These are phyloP conservation scores for Aspergillus kassunensis DNA, from an alignment of 495 filamentous ascomycete species.

Conservation along the genomic window DNA sequence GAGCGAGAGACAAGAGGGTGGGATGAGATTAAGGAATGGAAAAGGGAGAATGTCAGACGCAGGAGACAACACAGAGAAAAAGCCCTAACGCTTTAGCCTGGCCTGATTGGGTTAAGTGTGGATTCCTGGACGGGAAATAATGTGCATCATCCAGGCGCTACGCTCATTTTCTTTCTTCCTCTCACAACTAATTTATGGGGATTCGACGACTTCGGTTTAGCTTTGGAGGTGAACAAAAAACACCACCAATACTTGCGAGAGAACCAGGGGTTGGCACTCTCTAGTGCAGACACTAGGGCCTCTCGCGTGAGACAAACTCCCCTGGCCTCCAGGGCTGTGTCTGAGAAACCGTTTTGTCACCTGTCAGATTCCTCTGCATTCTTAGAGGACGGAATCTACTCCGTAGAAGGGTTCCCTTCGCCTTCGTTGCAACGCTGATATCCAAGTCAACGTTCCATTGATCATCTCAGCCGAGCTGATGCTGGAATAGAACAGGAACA, in stretches of 20 bases:
- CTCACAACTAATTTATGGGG: background rate
- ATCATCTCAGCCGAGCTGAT: too few species aligned
- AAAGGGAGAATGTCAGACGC: conserved; percentile 1
- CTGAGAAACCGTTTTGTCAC: background rate
- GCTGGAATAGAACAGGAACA: too few species aligned
- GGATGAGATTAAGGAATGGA: conserved; percentile 11
- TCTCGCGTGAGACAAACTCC: background rate
- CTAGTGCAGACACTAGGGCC: background rate
- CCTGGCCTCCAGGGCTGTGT: background rate
- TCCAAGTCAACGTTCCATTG: too few species aligned
- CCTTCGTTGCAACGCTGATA: too few species aligned
- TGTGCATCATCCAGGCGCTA: background rate
- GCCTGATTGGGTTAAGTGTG: background rate
- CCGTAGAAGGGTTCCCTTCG: too few species aligned
- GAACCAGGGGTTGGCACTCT: background rate
- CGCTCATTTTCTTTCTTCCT: background rate
- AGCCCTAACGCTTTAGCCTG: background rate
- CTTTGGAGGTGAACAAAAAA: background rate
- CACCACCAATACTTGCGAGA: background rate
- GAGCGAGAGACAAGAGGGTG: conserved; percentile 12
- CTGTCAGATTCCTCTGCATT: background rate
- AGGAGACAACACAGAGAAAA: background rate
- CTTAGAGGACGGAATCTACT: too few species aligned
- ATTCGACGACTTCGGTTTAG: background rate
- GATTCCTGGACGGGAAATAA: background rate